phyloP scores from a whole-genome alignment of 192 early-diverging fungal genomes.

The Phycomyces nitens region DNA sequence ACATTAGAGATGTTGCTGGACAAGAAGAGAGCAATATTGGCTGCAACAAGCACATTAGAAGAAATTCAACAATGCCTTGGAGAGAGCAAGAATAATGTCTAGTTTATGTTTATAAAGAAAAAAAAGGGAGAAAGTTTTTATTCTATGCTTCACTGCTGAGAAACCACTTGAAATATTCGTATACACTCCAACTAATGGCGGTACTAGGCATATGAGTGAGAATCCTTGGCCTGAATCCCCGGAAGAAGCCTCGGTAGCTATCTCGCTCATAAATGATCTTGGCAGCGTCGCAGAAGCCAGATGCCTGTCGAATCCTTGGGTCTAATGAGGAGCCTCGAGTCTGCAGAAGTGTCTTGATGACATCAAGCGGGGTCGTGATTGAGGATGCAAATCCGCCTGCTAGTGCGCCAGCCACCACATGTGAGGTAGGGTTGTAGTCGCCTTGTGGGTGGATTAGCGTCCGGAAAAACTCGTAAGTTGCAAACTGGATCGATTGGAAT shows the following conservation, averaged over 20 bases:
- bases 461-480: conserved; percentile 85
- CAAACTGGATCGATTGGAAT: conserved; percentile 93
- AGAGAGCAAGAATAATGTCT: background rate
- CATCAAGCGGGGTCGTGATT: conserved; percentile 90
- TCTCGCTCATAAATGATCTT: conserved; percentile 60
- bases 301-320: conserved; percentile 51
- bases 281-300: conserved; percentile 58
- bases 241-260: conserved; percentile 64
- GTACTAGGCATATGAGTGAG: conserved; percentile 80
- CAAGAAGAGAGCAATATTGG: background rate
- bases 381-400: conserved; percentile 86
- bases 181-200: conserved; percentile 85
- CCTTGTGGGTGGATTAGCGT: conserved; percentile 76
- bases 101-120: background rate
- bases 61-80: too few relatives aligned
- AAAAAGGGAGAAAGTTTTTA: background rate
- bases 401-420: conserved; percentile 79
- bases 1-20: background rate
- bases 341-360: conserved; percentile 88
- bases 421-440: conserved; percentile 78
- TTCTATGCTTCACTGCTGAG: conserved; percentile 27
- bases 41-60: background rate
- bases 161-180: conserved; percentile 68
- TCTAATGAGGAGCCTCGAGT: conserved; percentile 68
- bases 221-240: conserved; percentile 64